Conservation (phyloP, 805 yeast genomes). For the Candida silvicultrix region DNA sequence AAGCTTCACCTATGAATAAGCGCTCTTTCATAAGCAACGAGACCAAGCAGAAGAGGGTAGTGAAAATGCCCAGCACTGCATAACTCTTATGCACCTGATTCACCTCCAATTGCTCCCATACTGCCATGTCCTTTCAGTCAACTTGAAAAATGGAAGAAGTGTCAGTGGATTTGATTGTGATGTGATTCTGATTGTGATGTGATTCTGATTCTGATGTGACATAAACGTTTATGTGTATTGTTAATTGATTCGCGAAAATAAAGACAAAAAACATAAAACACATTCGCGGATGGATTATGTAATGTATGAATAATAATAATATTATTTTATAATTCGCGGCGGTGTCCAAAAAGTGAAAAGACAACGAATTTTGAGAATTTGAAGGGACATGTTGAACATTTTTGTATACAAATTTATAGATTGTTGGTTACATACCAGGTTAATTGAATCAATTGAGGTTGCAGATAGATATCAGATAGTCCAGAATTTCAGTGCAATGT, state of each 20-base stretch:
- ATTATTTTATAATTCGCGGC: not conserved
- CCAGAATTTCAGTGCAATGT: conserved; percentile 9
- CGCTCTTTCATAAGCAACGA: conserved; percentile 80
- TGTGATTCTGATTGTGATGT: too few relatives aligned
- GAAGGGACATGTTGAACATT: not conserved
- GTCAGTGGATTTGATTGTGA: too few relatives aligned
- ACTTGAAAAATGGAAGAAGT: too few relatives aligned
- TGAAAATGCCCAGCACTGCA: conserved; percentile 80
- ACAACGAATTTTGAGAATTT: not conserved
- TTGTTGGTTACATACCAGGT: not conserved
- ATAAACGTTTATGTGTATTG: too few relatives aligned
- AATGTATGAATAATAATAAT: too few relatives aligned
- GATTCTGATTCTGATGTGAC: too few relatives aligned
- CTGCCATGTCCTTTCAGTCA: not conserved
- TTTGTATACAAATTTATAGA: not conserved
- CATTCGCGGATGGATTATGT: not conserved
- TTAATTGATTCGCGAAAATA: too few relatives aligned
- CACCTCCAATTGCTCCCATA: conserved; percentile 13
- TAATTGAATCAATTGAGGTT: not conserved
- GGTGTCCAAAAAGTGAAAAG: not conserved
- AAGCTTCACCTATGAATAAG: conserved; percentile 85
- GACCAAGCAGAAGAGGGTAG: conserved; percentile 71
- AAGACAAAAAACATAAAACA: too few relatives aligned
- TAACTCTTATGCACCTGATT: conserved; percentile 79
- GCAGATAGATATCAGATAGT: not conserved